phyloP scores from a whole-genome alignment of 2,329 filamentous ascomycete species.

The Trichoderma lentiforme region DNA sequence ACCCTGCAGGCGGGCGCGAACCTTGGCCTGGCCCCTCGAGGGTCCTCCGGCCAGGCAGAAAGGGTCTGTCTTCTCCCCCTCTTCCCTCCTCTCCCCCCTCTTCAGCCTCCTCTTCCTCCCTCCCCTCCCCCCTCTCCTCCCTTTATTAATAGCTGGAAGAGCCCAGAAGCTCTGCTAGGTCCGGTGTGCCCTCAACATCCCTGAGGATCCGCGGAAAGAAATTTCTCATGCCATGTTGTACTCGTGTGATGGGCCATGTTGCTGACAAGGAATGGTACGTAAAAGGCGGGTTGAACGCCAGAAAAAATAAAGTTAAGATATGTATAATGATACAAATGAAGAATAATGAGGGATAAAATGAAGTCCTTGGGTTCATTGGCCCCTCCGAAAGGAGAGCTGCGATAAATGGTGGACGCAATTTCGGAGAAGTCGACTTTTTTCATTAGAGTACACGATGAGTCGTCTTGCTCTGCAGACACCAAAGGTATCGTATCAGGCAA shows the following conservation, averaged over 20 bases:
- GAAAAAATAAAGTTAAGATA: neutral
- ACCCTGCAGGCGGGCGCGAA: neutral
- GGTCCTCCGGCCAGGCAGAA: neutral
- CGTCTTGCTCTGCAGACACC: neutral
- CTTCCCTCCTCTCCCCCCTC: no score
- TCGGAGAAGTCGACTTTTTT: slow-evolving; percentile 34
- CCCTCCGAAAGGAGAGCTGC: slow-evolving; percentile 22
- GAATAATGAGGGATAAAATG: no score
- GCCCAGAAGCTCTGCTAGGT: neutral
- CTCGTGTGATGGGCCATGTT: neutral
- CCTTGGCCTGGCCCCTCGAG: neutral
- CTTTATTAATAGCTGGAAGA: neutral
- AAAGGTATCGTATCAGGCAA: slow-evolving; percentile 31
- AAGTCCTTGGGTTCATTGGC: slow-evolving; percentile 16
- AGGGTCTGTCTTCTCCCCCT: neutral
- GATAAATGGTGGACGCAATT: slow-evolving; percentile 32
- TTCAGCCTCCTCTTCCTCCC: no score
- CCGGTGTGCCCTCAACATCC: neutral
- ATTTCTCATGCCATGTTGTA: neutral
- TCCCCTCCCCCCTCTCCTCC: no score
- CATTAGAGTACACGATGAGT: neutral
- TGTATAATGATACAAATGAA: no score
- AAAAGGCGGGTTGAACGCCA: neutral
- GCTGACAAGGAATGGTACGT: neutral
- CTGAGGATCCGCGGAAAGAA: neutral